A percentile compares a stretch with the other conserved stretches of the same genome.
Conservation (phyloP, 2,329 filamentous ascomycete genomes). For the Emergomyces orientalis region DNA sequence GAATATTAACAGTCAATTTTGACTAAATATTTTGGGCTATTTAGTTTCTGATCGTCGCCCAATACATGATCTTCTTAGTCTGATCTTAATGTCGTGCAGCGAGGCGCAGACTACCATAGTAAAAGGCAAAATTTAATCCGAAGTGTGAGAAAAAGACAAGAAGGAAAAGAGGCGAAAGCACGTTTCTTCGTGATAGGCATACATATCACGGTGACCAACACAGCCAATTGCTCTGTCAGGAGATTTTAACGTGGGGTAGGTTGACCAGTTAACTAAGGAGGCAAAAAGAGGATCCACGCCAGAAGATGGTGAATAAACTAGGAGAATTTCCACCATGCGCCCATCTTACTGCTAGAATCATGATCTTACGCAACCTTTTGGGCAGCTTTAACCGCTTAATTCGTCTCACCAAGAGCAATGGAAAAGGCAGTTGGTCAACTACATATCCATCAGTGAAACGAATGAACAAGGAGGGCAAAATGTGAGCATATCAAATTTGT, state of each 20-base stretch:
- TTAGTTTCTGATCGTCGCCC: not conserved
- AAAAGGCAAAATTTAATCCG: not conserved
- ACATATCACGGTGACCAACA: not conserved
- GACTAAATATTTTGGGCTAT: not conserved
- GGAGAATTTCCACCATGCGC: not conserved
- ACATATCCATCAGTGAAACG: not conserved
- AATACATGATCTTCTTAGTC: not conserved
- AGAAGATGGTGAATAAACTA: not conserved
- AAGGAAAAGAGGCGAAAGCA: not conserved
- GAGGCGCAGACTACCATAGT: not conserved
- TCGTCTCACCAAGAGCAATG: not conserved
- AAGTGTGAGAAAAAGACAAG: not conserved
- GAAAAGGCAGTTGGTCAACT: not conserved
- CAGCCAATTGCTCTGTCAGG: not conserved
- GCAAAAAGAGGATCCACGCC: not conserved
- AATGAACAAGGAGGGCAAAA: not conserved
- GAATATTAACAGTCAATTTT: not conserved
- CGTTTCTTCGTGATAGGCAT: not conserved
- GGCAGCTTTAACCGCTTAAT: not conserved
- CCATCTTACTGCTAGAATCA: not conserved
- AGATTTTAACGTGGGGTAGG: not conserved
- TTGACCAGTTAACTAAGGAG: not conserved
- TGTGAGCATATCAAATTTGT: not conserved
- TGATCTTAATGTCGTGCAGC: not conserved
- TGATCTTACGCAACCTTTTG: not conserved